Evolutionary conservation across 768 basidiomycete genomes (phyloP), one percentile per base, ranked within the genome.

Genomic region (Psilocybe cyanescens): DNA sequence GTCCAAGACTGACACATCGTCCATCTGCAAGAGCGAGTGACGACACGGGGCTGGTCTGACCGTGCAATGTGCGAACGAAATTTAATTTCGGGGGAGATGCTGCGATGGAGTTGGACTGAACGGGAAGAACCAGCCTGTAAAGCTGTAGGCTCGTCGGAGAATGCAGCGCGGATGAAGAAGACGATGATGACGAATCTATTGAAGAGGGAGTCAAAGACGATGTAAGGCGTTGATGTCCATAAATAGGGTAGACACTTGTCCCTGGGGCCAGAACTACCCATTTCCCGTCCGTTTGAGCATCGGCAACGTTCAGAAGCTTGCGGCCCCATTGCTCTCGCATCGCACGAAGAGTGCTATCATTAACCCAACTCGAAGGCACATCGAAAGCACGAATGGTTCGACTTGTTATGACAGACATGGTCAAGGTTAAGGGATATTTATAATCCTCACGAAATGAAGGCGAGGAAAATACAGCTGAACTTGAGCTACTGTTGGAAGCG

Each of bases 271-370:
- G 80, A 11, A 94, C 87, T 16, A 86, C 86, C 90, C 91, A 94
- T 79, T 91, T 93, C 8, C 92, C 92, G 68, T 94, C 92, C 4
- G 92, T 91, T 67, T 91, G 88, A 14, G 83, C 87, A 65, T 86
- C 89, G n/a, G 87, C 84, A 31, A 94, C 87, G 11, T 79, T 77
- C 47, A 77, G 75, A 17, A 94, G 83, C 72, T 91, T 93, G 59
- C 91, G 89, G 30, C 83, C 81, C 89, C 91, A 92, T 64, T 94
- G 92, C 65, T 90, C 87, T 37, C 85, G 85, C 79, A 92, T 85
- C 24, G 72, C 64, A 29, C 78, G 79, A 44, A 93, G 75, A 71
- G 88, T 87, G 53, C 79, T 70, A 55, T 86, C 84, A 70, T 92
- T 87, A 55, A 92, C 79, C 86, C 88, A 92, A 3, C 88, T 89